phyloP scores from a whole-genome alignment of 768 basidiomycete species.

The Lactarius hengduanensis region DNA sequence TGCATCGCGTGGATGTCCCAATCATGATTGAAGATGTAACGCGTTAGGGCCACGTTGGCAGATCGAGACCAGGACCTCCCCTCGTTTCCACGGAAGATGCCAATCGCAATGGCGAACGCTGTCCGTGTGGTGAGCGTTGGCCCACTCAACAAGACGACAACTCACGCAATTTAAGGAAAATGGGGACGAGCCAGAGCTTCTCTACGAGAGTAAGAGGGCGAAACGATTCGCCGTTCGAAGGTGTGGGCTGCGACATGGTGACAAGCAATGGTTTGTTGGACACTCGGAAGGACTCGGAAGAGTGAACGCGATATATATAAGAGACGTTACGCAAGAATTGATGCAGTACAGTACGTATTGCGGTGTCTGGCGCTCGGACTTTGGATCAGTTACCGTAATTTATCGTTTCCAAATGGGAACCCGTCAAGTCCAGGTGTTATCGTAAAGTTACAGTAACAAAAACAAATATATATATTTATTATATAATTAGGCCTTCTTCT shows the following conservation, averaged over 20 bases:
- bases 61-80: conserved; percentile 16
- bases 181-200: not conserved
- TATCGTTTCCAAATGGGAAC: too few species aligned
- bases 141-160: not conserved
- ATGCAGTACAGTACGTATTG: too few species aligned
- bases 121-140: not conserved
- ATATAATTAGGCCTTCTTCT: too few species aligned
- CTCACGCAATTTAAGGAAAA: conserved; percentile 1
- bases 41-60: not conserved
- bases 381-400: too few species aligned
- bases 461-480: too few species aligned
- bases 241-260: not conserved
- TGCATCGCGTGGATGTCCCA: conserved; percentile 6
- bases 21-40: not conserved
- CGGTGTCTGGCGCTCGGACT: too few species aligned
- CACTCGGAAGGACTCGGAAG: not conserved
- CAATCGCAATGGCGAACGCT: conserved; percentile 16
- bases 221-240: not conserved
- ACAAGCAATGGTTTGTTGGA: not conserved
- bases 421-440: too few species aligned
- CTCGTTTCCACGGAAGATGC: conserved; percentile 14
- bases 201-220: conserved; percentile 10
- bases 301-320: too few species aligned
- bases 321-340: not conserved
- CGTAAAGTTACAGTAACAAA: too few species aligned